phyloP scores from a whole-genome alignment of 1,284 basidiomycete genomes.

The Apiotrichum akiyoshidainum region DNA sequence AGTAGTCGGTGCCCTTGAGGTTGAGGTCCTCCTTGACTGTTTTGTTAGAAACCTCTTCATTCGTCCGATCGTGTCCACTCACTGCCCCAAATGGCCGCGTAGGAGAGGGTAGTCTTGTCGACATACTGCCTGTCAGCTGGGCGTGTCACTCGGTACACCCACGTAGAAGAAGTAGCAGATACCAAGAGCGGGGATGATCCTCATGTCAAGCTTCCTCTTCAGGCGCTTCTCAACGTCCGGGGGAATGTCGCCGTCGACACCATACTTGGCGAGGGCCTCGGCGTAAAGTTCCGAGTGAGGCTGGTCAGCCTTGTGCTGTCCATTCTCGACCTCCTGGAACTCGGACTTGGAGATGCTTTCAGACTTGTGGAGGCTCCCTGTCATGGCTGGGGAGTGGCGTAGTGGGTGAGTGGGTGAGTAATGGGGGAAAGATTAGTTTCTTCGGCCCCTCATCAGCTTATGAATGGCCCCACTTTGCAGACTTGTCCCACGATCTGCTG shows the following conservation, averaged over 20 bases:
- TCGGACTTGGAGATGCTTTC: not conserved
- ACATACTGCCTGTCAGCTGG: constrained; percentile 27
- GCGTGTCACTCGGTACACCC: not conserved
- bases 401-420: no score
- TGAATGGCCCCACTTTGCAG: no score
- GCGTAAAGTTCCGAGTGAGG: constrained; percentile 38
- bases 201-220: constrained; percentile 36
- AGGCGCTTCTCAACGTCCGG: constrained; percentile 40
- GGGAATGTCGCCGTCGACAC: constrained; percentile 38
- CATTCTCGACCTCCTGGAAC: not conserved
- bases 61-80: not conserved
- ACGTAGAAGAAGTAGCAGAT: constrained; percentile 46
- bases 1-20: constrained; percentile 40
- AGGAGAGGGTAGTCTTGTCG: constrained; percentile 45
- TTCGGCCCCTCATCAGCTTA: no score
- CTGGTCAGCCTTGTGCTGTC: constrained; percentile 3
- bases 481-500: no score
- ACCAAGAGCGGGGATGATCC: constrained; percentile 41
- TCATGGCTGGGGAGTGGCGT: no score
- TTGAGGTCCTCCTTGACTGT: constrained; percentile 43
- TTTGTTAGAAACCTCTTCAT: not conserved
- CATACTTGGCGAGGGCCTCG: constrained; percentile 43
- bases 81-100: constrained; percentile 45
- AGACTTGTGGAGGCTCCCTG: not conserved
- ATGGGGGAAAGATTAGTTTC: no score